Evolutionary conservation across 192 early-diverging fungal species (phyloP).

Genomic region (Backusella macrospora): DNA sequence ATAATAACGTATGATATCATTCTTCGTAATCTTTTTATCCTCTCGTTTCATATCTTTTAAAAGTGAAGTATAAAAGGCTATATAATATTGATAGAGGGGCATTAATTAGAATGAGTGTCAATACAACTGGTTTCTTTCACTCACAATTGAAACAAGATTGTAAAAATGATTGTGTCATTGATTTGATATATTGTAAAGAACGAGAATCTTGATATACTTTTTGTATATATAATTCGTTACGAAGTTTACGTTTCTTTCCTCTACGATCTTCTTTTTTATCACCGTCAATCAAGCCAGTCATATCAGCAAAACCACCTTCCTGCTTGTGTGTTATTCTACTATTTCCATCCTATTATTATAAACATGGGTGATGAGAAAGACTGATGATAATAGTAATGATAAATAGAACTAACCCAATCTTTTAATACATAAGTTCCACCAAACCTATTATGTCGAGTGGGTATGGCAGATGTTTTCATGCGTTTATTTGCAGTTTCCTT

Average conservation of each 20-base stretch:
- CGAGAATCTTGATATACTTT: not conserved
- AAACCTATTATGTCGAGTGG: slow-evolving; percentile 65
- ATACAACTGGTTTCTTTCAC: not conserved
- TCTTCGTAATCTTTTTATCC: slow-evolving; percentile 43
- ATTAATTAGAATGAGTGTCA: not conserved
- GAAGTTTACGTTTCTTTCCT: slow-evolving; percentile 37
- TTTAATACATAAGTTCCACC: slow-evolving; percentile 65
- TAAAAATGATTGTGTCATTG: slow-evolving; percentile 37
- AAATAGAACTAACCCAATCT: slow-evolving; percentile 34
- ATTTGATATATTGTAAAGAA: slow-evolving; percentile 26
- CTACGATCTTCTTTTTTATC: slow-evolving; percentile 36
- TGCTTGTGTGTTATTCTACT: slow-evolving; percentile 46
- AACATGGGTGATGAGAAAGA: not conserved
- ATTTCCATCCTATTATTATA: slow-evolving; percentile 34
- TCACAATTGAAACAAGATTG: slow-evolving; percentile 55
- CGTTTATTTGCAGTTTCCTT: slow-evolving; percentile 22
- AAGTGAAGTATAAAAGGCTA: slow-evolving; percentile 44
- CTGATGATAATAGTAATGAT: not conserved
- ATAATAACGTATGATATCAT: slow-evolving; percentile 44
- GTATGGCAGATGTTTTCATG: slow-evolving; percentile 20
- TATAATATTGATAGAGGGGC: not conserved
- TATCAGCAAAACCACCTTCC: slow-evolving; percentile 39
- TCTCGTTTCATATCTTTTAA: slow-evolving; percentile 44
- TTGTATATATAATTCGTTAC: slow-evolving; percentile 5
- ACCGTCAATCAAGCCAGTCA: slow-evolving; percentile 38